Evolutionary conservation across 2,329 filamentous ascomycete genomes (phyloP).

Genomic region (Fonsecaea pedrosoi): DNA sequence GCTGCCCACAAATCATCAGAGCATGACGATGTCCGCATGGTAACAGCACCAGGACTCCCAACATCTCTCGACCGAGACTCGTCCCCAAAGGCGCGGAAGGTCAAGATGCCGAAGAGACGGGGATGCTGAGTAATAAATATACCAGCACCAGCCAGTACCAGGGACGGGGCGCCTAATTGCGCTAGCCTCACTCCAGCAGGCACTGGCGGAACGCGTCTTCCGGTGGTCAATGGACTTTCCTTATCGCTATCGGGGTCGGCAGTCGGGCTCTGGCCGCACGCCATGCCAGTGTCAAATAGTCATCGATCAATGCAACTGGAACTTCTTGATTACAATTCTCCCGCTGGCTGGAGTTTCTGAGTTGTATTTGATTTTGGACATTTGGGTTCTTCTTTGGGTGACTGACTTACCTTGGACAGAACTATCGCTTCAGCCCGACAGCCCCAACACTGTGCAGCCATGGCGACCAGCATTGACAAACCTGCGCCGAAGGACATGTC

Average conservation of each 20-base stretch:
- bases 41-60: not conserved
- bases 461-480: slow-evolving; percentile 43
- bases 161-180: not conserved
- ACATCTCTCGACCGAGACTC: not conserved
- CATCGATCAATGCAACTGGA: slow-evolving; percentile 13
- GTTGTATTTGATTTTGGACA: not conserved
- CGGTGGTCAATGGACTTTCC: slow-evolving; percentile 1
- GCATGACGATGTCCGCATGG: not conserved
- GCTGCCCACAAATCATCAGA: not conserved
- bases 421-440: not conserved
- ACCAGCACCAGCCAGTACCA: too few relatives aligned
- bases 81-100: not conserved
- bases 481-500: slow-evolving; percentile 73
- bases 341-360: not conserved
- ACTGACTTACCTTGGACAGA: not conserved
- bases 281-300: slow-evolving; percentile 19
- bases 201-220: slow-evolving; percentile 9
- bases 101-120: not conserved
- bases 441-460: slow-evolving; percentile 14
- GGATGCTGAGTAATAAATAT: not conserved
- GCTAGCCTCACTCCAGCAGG: slow-evolving; percentile 8
- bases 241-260: slow-evolving; percentile 25
- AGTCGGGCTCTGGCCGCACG: slow-evolving; percentile 4
- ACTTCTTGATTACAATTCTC: not conserved
- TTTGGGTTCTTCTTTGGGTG: not conserved